These are phyloP conservation scores for Paramecium sonneborni DNA, from an alignment of 73 alveolate genomes.

Conservation along the genomic window DNA sequence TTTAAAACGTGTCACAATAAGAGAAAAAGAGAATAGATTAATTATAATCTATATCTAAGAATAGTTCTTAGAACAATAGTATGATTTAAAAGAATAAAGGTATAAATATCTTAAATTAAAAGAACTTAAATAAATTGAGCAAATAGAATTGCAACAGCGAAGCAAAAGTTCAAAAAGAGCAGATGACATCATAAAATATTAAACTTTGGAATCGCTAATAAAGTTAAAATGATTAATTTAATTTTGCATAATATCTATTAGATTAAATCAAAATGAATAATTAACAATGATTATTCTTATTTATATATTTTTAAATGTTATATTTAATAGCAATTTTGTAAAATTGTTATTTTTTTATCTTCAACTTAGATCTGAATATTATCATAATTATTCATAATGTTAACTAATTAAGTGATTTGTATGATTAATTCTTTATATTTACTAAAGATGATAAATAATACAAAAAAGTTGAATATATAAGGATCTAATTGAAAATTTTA, in stretches of 20 bases:
- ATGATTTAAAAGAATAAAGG: background rate
- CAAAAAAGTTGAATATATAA: too few species aligned
- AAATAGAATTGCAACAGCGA: background rate
- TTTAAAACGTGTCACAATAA: background rate
- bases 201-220: background rate
- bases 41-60: background rate
- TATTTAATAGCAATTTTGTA: background rate
- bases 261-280: background rate
- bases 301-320: background rate
- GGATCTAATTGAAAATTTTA: too few species aligned
- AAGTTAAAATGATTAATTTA: background rate
- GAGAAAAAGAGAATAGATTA: background rate
- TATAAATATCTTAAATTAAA: background rate
- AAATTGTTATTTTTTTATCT: background rate
- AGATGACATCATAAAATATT: background rate
- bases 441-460: too few species aligned
- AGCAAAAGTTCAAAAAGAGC: background rate
- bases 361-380: constrained; percentile 21
- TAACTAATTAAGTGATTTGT: too few species aligned
- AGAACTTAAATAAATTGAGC: background rate
- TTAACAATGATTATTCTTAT: background rate
- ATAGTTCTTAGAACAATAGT: background rate
- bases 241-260: background rate
- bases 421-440: too few species aligned
- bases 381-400: too few species aligned